phyloP scores from a whole-genome alignment of 176 grass and related monocot species.

The Elaeis guineensis region DNA sequence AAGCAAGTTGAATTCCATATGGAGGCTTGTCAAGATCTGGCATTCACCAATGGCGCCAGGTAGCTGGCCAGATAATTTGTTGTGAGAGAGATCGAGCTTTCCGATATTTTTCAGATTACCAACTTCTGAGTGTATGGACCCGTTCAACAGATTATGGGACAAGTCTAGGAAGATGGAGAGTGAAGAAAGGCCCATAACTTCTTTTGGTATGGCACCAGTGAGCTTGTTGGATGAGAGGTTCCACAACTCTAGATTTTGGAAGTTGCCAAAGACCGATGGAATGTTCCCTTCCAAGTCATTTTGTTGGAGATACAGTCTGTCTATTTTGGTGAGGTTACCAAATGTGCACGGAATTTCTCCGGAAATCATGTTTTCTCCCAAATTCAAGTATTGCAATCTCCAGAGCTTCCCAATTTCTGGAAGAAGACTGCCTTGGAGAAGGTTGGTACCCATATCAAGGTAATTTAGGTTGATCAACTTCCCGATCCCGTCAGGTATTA shows the following conservation, averaged over 20 bases:
- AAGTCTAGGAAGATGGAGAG: constrained; percentile 27
- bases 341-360: constrained; percentile 37
- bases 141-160: constrained; percentile 45
- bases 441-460: constrained; percentile 27
- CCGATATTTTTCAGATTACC: constrained; percentile 18
- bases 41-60: too few relatives aligned
- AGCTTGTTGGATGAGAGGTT: constrained; percentile 46
- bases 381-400: constrained; percentile 15
- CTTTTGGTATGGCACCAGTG: constrained; percentile 31
- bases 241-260: constrained; percentile 10
- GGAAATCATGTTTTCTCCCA: constrained; percentile 27
- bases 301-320: constrained; percentile 5
- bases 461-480: constrained; percentile 6
- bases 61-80: constrained; percentile 5
- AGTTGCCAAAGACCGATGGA: constrained; percentile 25
- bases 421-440: constrained; percentile 46
- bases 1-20: too few relatives aligned
- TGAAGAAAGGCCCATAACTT: constrained; percentile 17
- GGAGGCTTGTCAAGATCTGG: too few relatives aligned
- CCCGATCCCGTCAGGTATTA: constrained; percentile 8
- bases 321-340: constrained; percentile 28
- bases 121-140: constrained; percentile 23
- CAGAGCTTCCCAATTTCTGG: constrained; percentile 5
- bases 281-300: constrained; percentile 48
- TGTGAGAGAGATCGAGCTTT: background rate